These are phyloP conservation scores for Linnemannia hyalina DNA, from an alignment of 192 early-diverging fungal species.

Conservation along the genomic window DNA sequence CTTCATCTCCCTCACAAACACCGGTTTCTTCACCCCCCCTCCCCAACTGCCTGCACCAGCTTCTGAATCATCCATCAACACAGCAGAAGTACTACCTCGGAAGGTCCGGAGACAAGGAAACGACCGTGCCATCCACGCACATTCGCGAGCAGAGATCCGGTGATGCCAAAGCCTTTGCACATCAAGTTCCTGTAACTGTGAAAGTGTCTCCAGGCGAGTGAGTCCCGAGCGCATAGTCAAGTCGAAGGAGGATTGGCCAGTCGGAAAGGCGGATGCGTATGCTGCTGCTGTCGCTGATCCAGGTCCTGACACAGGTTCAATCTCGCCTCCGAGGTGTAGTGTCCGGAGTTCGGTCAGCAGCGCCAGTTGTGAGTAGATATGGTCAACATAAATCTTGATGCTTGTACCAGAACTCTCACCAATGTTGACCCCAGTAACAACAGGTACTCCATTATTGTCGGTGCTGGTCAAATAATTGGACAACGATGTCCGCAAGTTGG, in stretches of 20 bases:
- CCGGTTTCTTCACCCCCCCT: not conserved
- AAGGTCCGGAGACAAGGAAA: conserved; percentile 1
- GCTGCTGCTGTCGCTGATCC: not conserved
- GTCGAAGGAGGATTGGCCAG: not conserved
- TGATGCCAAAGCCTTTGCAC: conserved; percentile 20
- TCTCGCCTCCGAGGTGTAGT: conserved; percentile 21
- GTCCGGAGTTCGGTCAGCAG: conserved; percentile 16
- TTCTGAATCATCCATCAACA: not conserved
- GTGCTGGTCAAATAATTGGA: not conserved
- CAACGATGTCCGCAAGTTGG: not conserved
- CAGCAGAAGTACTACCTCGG: not conserved
- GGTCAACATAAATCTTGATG: not conserved
- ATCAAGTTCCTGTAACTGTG: conserved; percentile 1
- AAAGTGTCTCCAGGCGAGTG: conserved; percentile 1
- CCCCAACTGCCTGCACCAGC: not conserved
- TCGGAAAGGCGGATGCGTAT: not conserved
- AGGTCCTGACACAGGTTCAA: not conserved
- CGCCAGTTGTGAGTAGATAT: conserved; percentile 36
- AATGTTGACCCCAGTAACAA: not conserved
- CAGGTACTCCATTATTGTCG: not conserved
- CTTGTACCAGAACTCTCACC: not conserved
- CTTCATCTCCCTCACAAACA: not conserved
- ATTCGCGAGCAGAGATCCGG: conserved; percentile 4
- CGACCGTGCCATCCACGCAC: conserved; percentile 19
- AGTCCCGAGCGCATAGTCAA: conserved; percentile 23